These are phyloP conservation scores for Diaporthe sp. DNA, from an alignment of 2,329 filamentous ascomycete species.

Conservation along the genomic window DNA sequence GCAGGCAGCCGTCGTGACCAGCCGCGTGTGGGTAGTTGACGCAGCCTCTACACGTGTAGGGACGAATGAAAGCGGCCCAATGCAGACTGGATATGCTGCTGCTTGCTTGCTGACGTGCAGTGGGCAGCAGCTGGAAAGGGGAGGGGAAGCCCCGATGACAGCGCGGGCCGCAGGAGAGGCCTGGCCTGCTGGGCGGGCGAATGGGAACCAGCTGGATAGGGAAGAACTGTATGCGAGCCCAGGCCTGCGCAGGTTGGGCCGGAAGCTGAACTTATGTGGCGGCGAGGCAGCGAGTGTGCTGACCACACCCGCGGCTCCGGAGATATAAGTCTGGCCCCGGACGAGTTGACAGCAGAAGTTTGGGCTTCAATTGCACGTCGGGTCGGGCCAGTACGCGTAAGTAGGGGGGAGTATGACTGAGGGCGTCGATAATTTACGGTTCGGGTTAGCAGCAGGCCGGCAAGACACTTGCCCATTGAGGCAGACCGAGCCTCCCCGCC, in stretches of 20 bases:
- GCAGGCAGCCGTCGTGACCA: conserved; percentile 28
- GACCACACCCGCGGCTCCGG: conserved; percentile 7
- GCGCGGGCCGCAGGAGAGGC: conserved; percentile 29
- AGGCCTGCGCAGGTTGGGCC: conserved; percentile 7
- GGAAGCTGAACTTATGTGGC: conserved; percentile 21
- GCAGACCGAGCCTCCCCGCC: conserved; percentile 31
- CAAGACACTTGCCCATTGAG: conserved; percentile 31
- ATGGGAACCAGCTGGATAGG: conserved; percentile 25
- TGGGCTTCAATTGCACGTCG: conserved; percentile 18
- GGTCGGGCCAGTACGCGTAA: not conserved
- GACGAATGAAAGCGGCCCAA: conserved; percentile 16
- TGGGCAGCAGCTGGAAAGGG: conserved; percentile 16
- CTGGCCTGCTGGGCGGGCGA: conserved; percentile 3
- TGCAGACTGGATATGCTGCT: conserved; percentile 10
- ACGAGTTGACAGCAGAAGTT: not conserved
- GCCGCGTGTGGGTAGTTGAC: conserved; percentile 24
- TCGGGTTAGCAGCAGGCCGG: conserved; percentile 16
- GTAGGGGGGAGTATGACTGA: not conserved
- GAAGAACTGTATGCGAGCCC: conserved; percentile 23
- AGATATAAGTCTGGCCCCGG: not conserved
- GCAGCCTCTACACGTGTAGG: conserved; percentile 22
- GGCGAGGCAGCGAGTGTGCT: not conserved
- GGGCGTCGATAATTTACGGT: not conserved
- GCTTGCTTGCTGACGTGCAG: conserved; percentile 32
- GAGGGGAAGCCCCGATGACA: conserved; percentile 17